These are phyloP conservation scores for Tarenaya hassleriana DNA, from an alignment of 345 rosid genomes.

Conservation along the genomic window DNA sequence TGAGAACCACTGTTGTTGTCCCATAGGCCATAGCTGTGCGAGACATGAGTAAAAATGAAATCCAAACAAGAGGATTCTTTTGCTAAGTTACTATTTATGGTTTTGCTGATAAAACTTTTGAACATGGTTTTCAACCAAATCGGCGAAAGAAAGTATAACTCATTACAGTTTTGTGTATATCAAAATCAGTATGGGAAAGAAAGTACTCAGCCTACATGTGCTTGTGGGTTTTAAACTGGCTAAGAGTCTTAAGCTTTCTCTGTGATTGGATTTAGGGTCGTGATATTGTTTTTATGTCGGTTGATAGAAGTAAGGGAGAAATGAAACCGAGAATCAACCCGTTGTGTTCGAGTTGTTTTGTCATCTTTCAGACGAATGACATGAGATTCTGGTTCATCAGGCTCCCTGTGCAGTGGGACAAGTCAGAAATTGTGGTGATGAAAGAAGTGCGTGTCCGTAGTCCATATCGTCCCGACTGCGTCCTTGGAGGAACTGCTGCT, in stretches of 20 bases:
- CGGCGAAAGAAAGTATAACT: not conserved
- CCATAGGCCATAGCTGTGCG: no score
- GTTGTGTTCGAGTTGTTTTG: no score
- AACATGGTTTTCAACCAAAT: conserved; percentile 1
- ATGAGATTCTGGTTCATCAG: conserved; percentile 31
- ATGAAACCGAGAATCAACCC: no score
- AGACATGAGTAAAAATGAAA: not conserved
- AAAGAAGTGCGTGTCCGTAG: conserved; percentile 66
- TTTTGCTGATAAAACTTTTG: conserved; percentile 3
- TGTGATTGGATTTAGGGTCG: not conserved
- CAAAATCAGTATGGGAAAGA: not conserved
- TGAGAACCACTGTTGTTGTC: no score
- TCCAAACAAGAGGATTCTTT: not conserved
- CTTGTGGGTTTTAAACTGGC: not conserved
- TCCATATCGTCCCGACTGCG: conserved; percentile 71
- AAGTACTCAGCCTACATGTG: no score
- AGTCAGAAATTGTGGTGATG: conserved; percentile 65
- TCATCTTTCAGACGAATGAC: not conserved
- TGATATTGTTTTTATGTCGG: conserved; percentile 10
- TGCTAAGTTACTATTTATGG: not conserved
- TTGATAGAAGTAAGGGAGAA: not conserved
- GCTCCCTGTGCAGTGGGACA: conserved; percentile 77
- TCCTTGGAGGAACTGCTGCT: conserved; percentile 63
- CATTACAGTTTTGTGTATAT: not conserved
- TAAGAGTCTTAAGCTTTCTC: conserved; percentile 6